Evolutionary conservation across 306 rosid genomes (phyloP).

Genomic region (Vigna angularis): DNA sequence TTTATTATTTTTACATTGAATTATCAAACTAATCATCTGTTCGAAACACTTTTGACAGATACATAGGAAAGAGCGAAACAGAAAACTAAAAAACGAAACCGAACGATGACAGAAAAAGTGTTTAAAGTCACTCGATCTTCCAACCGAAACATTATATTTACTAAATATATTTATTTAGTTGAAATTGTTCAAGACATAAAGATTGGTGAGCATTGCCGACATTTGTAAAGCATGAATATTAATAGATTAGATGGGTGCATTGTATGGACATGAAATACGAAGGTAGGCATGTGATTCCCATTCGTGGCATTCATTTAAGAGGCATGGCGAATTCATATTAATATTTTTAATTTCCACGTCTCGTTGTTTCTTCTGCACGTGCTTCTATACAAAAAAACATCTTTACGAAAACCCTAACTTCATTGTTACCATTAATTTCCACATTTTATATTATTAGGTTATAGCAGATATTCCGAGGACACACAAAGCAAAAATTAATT

Average conservation of each 20-base stretch:
- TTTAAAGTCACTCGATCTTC: too few relatives aligned
- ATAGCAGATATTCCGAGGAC: background rate
- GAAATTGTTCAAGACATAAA: too few relatives aligned
- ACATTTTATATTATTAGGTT: background rate
- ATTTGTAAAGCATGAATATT: background rate
- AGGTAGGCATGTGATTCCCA: constrained; percentile 39
- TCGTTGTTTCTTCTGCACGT: background rate
- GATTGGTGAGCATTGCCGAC: background rate
- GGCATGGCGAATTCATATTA: constrained; percentile 37
- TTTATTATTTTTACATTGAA: too few relatives aligned
- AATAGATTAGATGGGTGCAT: constrained; percentile 12
- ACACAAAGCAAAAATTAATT: background rate
- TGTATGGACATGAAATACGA: constrained; percentile 36
- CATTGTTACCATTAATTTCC: background rate
- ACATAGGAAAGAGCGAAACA: too few relatives aligned
- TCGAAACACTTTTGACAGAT: too few relatives aligned
- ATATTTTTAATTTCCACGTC: too few relatives aligned
- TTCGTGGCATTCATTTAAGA: constrained; percentile 36
- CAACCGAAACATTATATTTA: too few relatives aligned
- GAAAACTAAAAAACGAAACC: too few relatives aligned
- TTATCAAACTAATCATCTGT: too few relatives aligned
- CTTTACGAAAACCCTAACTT: background rate
- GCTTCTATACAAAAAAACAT: background rate
- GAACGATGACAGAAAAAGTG: too few relatives aligned
- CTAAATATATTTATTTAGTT: too few relatives aligned